phyloP scores from a whole-genome alignment of 495 filamentous ascomycete genomes.

The Neurospora sp. region DNA sequence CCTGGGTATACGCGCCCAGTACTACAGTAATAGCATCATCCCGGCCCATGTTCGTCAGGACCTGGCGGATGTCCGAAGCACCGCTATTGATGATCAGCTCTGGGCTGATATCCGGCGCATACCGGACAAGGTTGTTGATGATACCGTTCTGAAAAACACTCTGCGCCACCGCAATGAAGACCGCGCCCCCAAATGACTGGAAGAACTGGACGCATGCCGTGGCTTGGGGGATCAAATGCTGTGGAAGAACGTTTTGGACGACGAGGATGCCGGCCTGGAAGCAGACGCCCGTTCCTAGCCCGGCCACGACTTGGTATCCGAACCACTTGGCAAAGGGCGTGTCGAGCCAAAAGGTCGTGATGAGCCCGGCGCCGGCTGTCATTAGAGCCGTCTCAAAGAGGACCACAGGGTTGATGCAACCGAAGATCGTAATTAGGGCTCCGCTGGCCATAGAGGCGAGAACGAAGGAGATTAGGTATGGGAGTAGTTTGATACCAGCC shows the following conservation, averaged over 20 bases:
- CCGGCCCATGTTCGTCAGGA: conserved; percentile 10
- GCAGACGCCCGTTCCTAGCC: conserved; percentile 40
- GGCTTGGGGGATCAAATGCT: conserved; percentile 36
- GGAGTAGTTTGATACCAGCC: conserved; percentile 40
- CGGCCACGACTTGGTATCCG: conserved; percentile 50
- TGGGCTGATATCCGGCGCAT: conserved; percentile 28
- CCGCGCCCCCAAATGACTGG: conserved; percentile 39
- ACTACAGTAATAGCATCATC: no score
- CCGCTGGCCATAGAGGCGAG: conserved; percentile 38
- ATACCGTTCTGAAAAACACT: conserved; percentile 42
- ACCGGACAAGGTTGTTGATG: conserved; percentile 17
- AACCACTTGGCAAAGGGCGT: conserved; percentile 42
- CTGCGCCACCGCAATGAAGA: conserved; percentile 37
- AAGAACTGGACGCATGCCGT: conserved; percentile 42
- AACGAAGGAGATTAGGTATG: conserved; percentile 43
- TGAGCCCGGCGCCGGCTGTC: conserved; percentile 43
- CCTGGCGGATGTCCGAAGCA: conserved; percentile 30
- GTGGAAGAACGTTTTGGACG: conserved; percentile 40
- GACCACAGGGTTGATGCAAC: conserved; percentile 42
- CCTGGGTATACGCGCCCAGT: no score
- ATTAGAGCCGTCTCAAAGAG: conserved; percentile 45
- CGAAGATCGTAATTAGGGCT: conserved; percentile 31
- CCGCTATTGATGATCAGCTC: conserved; percentile 19
- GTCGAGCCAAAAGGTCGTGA: conserved; percentile 35
- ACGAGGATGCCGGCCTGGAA: conserved; percentile 46